phyloP scores from a whole-genome alignment of 164 flowering plant species.

The Santalum album region DNA sequence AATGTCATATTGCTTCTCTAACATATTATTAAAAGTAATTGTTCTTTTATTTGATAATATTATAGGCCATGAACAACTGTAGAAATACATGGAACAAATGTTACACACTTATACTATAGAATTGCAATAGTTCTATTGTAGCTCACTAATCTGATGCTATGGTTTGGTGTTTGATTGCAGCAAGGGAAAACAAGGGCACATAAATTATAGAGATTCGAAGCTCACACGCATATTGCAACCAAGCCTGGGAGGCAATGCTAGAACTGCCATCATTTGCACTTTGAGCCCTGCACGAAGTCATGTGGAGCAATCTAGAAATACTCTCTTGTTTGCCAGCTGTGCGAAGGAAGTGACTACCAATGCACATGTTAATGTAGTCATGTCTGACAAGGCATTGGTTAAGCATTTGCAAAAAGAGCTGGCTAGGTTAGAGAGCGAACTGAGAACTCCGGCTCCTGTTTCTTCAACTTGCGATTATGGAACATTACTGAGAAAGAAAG shows the following conservation, averaged over 20 bases:
- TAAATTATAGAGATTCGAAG: constrained; percentile 64
- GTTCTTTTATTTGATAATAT: no score
- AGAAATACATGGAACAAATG: no score
- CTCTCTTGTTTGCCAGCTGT: constrained; percentile 63
- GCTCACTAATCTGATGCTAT: constrained; percentile 10
- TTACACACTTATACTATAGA: no score
- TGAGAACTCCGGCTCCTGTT: constrained; percentile 44
- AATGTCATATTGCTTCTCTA: no score
- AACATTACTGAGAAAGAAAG: constrained; percentile 65
- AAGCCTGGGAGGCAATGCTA: constrained; percentile 65
- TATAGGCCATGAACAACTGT: no score
- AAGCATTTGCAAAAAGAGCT: constrained; percentile 70
- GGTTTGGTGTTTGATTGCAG: constrained; percentile 23
- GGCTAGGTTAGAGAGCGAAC: constrained; percentile 65
- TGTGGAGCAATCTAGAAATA: constrained; percentile 65
- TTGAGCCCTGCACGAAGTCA: constrained; percentile 60
- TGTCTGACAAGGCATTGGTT: constrained; percentile 80
- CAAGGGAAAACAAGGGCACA: constrained; percentile 54
- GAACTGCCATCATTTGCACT: constrained; percentile 63
- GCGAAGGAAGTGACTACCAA: constrained; percentile 62
- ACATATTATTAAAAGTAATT: no score
- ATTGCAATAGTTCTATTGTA: neutral
- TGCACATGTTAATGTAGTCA: constrained; percentile 65
- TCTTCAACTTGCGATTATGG: constrained; percentile 33
- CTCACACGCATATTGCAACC: constrained; percentile 63